Conservation (phyloP, 805 yeast species). For the Candida coquimbonensis region DNA sequence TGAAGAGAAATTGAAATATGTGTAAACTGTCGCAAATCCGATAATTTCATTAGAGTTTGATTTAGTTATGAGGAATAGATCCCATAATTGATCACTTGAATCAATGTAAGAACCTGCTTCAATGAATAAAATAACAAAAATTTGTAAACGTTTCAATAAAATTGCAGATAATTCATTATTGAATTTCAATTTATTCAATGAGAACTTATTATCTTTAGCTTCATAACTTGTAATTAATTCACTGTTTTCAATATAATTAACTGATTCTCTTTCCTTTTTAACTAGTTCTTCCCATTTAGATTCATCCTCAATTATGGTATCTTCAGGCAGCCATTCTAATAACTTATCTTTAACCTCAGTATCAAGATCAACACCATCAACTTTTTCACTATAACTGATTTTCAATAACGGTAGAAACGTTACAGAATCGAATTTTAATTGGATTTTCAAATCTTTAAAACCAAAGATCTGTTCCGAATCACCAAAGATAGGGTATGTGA, state of each 20-base stretch:
- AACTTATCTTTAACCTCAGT: conserved; percentile 49
- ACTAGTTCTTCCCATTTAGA: conserved; percentile 55
- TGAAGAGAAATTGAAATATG: conserved; percentile 71
- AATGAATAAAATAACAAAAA: conserved; percentile 75
- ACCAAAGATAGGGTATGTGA: conserved; percentile 92
- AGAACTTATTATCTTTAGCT: conserved; percentile 34
- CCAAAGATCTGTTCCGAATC: conserved; percentile 88
- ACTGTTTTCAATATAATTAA: neutral
- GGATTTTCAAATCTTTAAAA: conserved; percentile 59
- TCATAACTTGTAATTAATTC: conserved; percentile 29
- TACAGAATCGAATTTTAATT: conserved; percentile 63
- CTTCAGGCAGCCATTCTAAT: conserved; percentile 52
- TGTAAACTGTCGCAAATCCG: conserved; percentile 81
- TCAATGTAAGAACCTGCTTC: conserved; percentile 94
- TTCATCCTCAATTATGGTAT: conserved; percentile 58
- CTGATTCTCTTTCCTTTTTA: conserved; percentile 36
- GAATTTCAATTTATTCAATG: conserved; percentile 39
- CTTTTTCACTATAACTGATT: conserved; percentile 46
- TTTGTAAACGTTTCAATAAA: conserved; percentile 55
- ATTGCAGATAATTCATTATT: conserved; percentile 29
- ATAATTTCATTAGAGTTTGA: conserved; percentile 38
- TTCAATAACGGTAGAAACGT: conserved; percentile 70
- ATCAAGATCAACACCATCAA: conserved; percentile 42
- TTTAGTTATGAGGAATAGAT: conserved; percentile 49
- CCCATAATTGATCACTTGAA: conserved; percentile 71